phyloP scores from a whole-genome alignment of 805 yeast genomes.

The Kodamaea fukazawae region DNA sequence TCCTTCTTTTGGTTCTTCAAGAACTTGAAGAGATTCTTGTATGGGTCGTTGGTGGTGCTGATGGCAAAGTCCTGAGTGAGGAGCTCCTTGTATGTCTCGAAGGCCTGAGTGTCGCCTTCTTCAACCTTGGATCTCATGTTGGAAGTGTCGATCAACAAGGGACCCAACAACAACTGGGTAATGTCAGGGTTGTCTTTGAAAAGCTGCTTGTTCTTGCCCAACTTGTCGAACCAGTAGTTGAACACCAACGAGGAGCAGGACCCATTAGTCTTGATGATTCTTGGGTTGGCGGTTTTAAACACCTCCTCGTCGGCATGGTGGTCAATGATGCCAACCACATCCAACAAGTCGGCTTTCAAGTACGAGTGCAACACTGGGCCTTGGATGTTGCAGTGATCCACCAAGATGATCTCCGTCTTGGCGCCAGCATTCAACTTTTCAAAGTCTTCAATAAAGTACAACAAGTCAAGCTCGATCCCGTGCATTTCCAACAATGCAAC shows the following conservation, averaged over 20 bases:
- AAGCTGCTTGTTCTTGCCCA: constrained; percentile 12
- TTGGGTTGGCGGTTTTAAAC: constrained; percentile 52
- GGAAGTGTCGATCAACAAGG: constrained; percentile 74
- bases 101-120: constrained; percentile 49
- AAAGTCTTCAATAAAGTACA: constrained; percentile 71
- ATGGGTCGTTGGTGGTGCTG: constrained; percentile 8
- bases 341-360: constrained; percentile 21
- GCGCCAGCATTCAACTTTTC: constrained; percentile 13
- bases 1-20: constrained; percentile 56
- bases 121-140: constrained; percentile 66
- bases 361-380: constrained; percentile 39
- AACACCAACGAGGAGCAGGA: constrained; percentile 79
- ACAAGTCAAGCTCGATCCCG: constrained; percentile 44
- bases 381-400: constrained; percentile 78
- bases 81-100: constrained; percentile 33
- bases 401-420: constrained; percentile 51
- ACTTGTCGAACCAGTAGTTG: constrained; percentile 49
- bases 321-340: constrained; percentile 67
- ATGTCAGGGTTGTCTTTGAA: constrained; percentile 29
- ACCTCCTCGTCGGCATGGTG: constrained; percentile 77
- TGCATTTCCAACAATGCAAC: constrained; percentile 47
- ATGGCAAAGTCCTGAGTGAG: constrained; percentile 7
- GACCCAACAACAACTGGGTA: constrained; percentile 55
- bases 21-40: constrained; percentile 15
- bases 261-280: constrained; percentile 62